Conservation (phyloP, 2,329 filamentous ascomycete species). For the Colletotrichum orchidophilum region DNA sequence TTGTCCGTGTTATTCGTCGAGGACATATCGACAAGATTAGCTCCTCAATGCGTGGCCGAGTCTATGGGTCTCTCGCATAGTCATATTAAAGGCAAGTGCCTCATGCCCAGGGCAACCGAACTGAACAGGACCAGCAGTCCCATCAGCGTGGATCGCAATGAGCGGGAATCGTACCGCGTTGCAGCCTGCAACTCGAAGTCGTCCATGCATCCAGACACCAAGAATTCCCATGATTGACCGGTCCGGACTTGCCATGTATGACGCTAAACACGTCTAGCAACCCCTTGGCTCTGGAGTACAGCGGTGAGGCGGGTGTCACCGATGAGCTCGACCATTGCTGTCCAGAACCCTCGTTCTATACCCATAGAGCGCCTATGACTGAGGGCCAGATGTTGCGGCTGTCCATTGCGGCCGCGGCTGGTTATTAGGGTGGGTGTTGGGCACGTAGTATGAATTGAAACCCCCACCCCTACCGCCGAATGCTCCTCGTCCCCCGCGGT, state of each 20-base stretch:
- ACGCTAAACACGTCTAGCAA: neutral
- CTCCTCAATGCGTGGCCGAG: too few species aligned
- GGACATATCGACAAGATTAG: too few species aligned
- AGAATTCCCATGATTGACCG: too few species aligned
- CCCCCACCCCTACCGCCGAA: constrained; percentile 1
- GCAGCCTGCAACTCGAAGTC: too few species aligned
- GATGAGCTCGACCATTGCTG: neutral
- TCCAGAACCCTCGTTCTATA: neutral
- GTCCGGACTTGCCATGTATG: too few species aligned
- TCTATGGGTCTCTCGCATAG: too few species aligned
- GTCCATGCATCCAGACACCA: neutral
- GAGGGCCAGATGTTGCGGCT: neutral
- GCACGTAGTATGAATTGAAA: constrained; percentile 1
- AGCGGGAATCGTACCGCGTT: neutral
- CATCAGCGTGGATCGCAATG: too few species aligned
- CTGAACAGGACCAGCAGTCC: too few species aligned
- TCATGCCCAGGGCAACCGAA: too few species aligned
- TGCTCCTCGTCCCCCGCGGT: neutral
- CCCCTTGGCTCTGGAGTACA: neutral
- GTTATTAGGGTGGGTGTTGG: neutral
- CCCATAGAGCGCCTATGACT: neutral
- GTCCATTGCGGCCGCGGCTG: constrained; percentile 26
- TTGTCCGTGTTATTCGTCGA: too few species aligned
- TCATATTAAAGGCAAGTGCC: too few species aligned
- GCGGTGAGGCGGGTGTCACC: neutral